A percentile compares a stretch with the other conserved stretches of the same genome.
Conservation (phyloP, 768 basidiomycete genomes). For the Psilocybe azurescens region DNA sequence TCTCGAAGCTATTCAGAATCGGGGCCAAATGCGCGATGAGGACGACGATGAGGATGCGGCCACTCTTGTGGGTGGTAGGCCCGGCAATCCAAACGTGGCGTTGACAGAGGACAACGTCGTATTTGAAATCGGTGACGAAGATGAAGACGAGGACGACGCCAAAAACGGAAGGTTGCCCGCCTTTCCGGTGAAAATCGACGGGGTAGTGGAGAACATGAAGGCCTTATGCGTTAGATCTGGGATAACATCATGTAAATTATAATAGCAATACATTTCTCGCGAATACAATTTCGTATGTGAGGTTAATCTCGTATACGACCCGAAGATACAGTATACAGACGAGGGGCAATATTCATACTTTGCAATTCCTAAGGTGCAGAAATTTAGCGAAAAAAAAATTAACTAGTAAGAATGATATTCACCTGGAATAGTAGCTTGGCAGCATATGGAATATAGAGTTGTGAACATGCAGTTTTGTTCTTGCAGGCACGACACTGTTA, state of each 20-base stretch:
- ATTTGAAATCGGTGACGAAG: slow-evolving; percentile 92
- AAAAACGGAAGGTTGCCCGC: slow-evolving; percentile 54
- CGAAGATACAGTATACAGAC: slow-evolving; percentile 85
- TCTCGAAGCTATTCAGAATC: slow-evolving; percentile 72
- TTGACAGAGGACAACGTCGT: slow-evolving; percentile 70
- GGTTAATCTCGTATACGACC: slow-evolving; percentile 79
- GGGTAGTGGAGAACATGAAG: slow-evolving; percentile 62
- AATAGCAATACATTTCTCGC: slow-evolving; percentile 36
- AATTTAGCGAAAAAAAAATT: neutral
- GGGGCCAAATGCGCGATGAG: slow-evolving; percentile 56
- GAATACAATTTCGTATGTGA: slow-evolving; percentile 34
- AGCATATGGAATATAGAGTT: slow-evolving; percentile 93
- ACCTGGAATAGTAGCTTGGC: slow-evolving; percentile 97
- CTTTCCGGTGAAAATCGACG: slow-evolving; percentile 53
- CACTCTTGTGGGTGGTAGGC: slow-evolving; percentile 70
- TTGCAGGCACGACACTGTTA: slow-evolving; percentile 89
- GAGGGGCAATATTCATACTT: slow-evolving; percentile 94
- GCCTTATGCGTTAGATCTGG: slow-evolving; percentile 51
- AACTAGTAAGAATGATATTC: slow-evolving; percentile 22
- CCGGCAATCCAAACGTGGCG: slow-evolving; percentile 51
- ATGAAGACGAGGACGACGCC: slow-evolving; percentile 62
- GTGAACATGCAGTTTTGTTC: slow-evolving; percentile 94
- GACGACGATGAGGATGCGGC: slow-evolving; percentile 67
- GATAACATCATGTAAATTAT: slow-evolving; percentile 36
- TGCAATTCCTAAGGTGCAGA: slow-evolving; percentile 72